Conservation (phyloP, 805 yeast species). For the Cyberlindnera suaveolens region DNA sequence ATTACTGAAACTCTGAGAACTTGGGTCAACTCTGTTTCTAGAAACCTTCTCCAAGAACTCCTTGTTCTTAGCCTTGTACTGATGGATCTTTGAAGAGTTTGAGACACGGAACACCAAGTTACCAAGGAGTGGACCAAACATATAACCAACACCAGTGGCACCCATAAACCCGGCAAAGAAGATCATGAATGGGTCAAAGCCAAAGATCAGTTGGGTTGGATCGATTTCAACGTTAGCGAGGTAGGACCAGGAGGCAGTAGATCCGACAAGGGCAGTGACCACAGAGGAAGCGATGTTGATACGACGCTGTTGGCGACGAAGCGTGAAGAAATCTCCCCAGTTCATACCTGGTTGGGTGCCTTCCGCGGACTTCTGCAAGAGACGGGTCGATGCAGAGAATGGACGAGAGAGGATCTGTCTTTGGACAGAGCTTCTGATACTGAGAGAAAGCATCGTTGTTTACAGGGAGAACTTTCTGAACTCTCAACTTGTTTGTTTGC, state of each 20-base stretch:
- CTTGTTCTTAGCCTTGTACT: slow-evolving; percentile 58
- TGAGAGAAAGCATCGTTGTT: slow-evolving; percentile 1
- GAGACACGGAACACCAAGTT: slow-evolving; percentile 56
- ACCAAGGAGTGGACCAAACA: slow-evolving; percentile 81
- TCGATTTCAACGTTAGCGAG: slow-evolving; percentile 81
- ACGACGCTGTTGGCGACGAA: slow-evolving; percentile 71
- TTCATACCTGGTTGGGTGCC: slow-evolving; percentile 28
- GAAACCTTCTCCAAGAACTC: slow-evolving; percentile 69
- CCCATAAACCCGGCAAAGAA: slow-evolving; percentile 67
- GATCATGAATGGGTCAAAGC: slow-evolving; percentile 84
- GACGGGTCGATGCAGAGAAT: slow-evolving; percentile 4
- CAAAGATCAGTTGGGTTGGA: slow-evolving; percentile 78
- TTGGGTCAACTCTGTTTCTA: slow-evolving; percentile 84
- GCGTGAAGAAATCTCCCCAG: slow-evolving; percentile 77
- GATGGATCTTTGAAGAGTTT: slow-evolving; percentile 38
- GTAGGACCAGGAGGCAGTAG: slow-evolving; percentile 64
- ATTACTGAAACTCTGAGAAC: slow-evolving; percentile 81
- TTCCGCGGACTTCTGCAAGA: slow-evolving; percentile 1
- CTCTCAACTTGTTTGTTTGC: no score
- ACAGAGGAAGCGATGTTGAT: slow-evolving; percentile 64
- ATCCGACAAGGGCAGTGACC: slow-evolving; percentile 60
- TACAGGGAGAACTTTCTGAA: no score
- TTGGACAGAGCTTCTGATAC: slow-evolving; percentile 6
- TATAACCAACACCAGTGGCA: slow-evolving; percentile 71
- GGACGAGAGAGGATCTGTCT: slow-evolving; percentile 12